Conservation (phyloP, 106 monocot species). For the Chionographis japonica region DNA sequence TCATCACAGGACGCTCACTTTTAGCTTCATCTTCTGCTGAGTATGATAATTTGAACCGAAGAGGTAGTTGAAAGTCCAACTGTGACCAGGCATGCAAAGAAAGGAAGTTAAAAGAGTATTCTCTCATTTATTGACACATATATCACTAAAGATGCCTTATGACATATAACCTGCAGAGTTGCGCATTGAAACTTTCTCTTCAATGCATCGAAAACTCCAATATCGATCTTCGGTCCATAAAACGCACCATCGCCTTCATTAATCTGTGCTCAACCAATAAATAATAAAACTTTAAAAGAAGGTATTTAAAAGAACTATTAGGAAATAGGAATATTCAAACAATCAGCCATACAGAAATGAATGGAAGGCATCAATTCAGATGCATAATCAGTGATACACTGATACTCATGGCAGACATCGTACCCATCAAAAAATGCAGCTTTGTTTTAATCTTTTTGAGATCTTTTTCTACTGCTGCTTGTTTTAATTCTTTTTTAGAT, state of each 20-base stretch:
- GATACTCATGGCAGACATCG: too few relatives aligned
- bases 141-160: neutral
- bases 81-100: slow-evolving; percentile 27
- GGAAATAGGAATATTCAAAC: too few relatives aligned
- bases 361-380: too few relatives aligned
- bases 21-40: slow-evolving; percentile 95
- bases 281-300: too few relatives aligned
- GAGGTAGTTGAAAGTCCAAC: slow-evolving; percentile 97
- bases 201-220: slow-evolving; percentile 93
- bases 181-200: slow-evolving; percentile 99
- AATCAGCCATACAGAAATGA: too few relatives aligned
- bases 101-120: slow-evolving; percentile 7
- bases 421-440: too few relatives aligned
- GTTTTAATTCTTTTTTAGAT: too few relatives aligned
- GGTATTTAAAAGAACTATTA: neutral
- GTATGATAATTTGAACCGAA: slow-evolving; percentile 82
- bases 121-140: neutral
- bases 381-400: too few relatives aligned
- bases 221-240: slow-evolving; percentile 99
- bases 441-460: too few relatives aligned
- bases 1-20: slow-evolving; percentile 92
- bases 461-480: too few relatives aligned
- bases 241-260: slow-evolving; percentile 99
- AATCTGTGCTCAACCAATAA: slow-evolving; percentile 29
- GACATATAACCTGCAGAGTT: slow-evolving; percentile 75